phyloP scores from a whole-genome alignment of 345 rosid genomes.

The Lumnitzera littorea region DNA sequence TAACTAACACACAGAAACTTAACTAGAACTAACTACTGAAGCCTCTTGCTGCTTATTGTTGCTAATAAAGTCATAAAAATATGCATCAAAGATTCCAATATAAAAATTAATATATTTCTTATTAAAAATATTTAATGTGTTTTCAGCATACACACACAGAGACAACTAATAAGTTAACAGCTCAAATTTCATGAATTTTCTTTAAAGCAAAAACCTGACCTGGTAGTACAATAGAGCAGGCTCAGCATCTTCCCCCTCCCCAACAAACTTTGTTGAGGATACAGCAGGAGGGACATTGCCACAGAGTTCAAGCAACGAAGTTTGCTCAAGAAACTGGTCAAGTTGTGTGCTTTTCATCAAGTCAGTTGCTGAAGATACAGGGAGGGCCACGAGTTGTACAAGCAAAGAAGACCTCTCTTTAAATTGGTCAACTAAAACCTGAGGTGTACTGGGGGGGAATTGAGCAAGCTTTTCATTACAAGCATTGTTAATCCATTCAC shows the following conservation, averaged over 20 bases:
- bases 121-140: too few relatives aligned
- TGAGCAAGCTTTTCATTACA: constrained; percentile 81
- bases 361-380: constrained; percentile 57
- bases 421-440: constrained; percentile 59
- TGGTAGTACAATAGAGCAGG: constrained; percentile 55
- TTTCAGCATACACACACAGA: too few relatives aligned
- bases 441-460: constrained; percentile 70
- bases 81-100: too few relatives aligned
- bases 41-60: too few relatives aligned
- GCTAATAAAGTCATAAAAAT: too few relatives aligned
- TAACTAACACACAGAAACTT: too few relatives aligned
- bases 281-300: constrained; percentile 17
- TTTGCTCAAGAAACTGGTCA: constrained; percentile 58
- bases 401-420: constrained; percentile 48
- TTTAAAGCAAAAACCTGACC: constrained; percentile 24
- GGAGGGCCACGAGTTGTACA: constrained; percentile 58
- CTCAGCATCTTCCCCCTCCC: constrained; percentile 26
- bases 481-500: constrained; percentile 78
- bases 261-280: constrained; percentile 29
- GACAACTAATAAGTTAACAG: too few relatives aligned
- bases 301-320: constrained; percentile 23
- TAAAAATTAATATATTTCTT: too few relatives aligned
- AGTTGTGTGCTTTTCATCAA: constrained; percentile 54
- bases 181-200: too few relatives aligned
- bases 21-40: too few relatives aligned